Conservation (phyloP, 768 basidiomycete species). For the Wakefieldia striispora region DNA sequence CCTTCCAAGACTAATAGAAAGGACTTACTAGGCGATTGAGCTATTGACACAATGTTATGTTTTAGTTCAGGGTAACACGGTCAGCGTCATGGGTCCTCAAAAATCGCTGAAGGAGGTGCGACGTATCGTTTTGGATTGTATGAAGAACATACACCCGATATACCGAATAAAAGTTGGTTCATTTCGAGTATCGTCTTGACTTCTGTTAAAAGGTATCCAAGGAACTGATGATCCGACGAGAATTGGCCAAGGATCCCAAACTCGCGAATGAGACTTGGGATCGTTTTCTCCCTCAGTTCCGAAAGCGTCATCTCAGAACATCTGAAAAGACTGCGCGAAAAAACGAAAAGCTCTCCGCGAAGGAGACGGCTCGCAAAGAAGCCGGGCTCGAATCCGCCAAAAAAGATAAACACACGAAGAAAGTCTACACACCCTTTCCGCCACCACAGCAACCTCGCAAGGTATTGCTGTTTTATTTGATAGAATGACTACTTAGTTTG, state of each 20-base stretch:
- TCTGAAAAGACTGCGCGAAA: constrained; percentile 93
- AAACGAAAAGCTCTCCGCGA: constrained; percentile 64
- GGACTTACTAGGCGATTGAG: constrained; percentile 85
- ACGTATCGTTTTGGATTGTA: constrained; percentile 95
- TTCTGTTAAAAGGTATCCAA: constrained; percentile 27
- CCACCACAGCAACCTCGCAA: constrained; percentile 92
- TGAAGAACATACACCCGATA: constrained; percentile 99
- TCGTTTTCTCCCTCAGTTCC: constrained; percentile 94
- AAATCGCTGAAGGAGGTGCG: constrained; percentile 96
- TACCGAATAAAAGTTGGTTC: constrained; percentile 88
- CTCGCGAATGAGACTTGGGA: constrained; percentile 95
- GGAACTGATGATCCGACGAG: constrained; percentile 98
- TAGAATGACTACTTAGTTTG: constrained; percentile 5
- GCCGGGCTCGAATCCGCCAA: constrained; percentile 54
- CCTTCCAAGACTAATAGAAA: constrained; percentile 2
- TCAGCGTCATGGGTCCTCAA: constrained; percentile 96
- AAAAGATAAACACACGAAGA: constrained; percentile 67
- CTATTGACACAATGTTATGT: constrained; percentile 96
- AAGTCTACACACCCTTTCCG: constrained; percentile 98
- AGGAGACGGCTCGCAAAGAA: constrained; percentile 60
- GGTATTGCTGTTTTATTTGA: constrained; percentile 39
- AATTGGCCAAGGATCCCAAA: constrained; percentile 97
- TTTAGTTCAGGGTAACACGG: constrained; percentile 96
- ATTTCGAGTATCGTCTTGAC: neutral
- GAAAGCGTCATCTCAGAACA: constrained; percentile 87